These are phyloP conservation scores for Candida koratica DNA, from an alignment of 805 yeast genomes.

Conservation along the genomic window DNA sequence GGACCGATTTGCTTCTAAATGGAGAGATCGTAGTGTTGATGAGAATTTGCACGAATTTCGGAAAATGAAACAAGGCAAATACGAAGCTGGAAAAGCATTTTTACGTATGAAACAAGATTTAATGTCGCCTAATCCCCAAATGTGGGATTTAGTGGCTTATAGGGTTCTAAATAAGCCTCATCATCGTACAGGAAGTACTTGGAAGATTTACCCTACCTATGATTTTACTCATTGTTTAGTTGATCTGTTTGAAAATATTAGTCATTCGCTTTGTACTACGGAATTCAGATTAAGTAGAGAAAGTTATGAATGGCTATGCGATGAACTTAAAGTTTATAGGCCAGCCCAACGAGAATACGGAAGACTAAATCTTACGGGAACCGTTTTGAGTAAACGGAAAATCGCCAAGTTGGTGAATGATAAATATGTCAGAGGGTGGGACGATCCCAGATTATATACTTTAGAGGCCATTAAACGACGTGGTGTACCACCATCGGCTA, in stretches of 20 bases:
- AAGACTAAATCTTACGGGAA: slow-evolving; percentile 89
- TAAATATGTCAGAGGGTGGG: slow-evolving; percentile 88
- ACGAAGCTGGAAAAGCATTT: slow-evolving; percentile 87
- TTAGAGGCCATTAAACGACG: slow-evolving; percentile 93
- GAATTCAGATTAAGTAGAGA: slow-evolving; percentile 91
- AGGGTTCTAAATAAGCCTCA: slow-evolving; percentile 89
- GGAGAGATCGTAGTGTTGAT: slow-evolving; percentile 68
- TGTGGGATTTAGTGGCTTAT: slow-evolving; percentile 99
- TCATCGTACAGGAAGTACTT: slow-evolving; percentile 93
- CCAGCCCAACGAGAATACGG: slow-evolving; percentile 99
- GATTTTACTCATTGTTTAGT: slow-evolving; percentile 99
- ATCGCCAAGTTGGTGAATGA: slow-evolving; percentile 88
- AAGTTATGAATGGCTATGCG: slow-evolving; percentile 98
- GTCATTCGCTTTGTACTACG: slow-evolving; percentile 94
- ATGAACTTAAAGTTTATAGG: slow-evolving; percentile 87
- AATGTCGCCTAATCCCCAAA: slow-evolving; percentile 88
- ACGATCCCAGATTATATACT: slow-evolving; percentile 94
- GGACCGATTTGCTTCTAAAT: slow-evolving; percentile 76
- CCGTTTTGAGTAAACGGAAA: slow-evolving; percentile 91
- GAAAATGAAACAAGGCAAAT: slow-evolving; percentile 86
- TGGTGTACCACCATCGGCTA: slow-evolving; percentile 99
- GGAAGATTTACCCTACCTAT: slow-evolving; percentile 98
- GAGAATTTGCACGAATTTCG: slow-evolving; percentile 78
- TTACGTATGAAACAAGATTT: slow-evolving; percentile 96
- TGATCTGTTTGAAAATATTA: slow-evolving; percentile 93